Evolutionary conservation across 345 rosid species (phyloP).

Genomic region (Brassica nigra): DNA sequence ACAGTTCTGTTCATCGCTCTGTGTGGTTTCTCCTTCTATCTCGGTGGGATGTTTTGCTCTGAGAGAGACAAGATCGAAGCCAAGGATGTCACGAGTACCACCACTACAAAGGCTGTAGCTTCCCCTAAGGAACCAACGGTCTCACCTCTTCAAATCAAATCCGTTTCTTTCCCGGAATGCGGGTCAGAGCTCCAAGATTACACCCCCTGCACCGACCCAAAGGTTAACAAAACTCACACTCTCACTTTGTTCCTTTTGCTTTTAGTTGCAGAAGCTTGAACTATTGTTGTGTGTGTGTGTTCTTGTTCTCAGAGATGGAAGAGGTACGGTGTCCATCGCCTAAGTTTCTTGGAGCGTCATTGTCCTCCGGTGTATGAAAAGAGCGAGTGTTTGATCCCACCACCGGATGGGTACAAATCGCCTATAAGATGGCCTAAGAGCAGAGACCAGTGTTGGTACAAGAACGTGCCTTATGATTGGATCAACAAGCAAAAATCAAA

Average conservation of each 20-base stretch:
- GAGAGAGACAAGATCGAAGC: slow-evolving; percentile 53
- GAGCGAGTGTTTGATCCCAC: slow-evolving; percentile 86
- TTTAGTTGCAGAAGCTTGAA: not conserved
- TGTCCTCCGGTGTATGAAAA: slow-evolving; percentile 84
- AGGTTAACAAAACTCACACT: slow-evolving; percentile 44
- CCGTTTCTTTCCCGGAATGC: slow-evolving; percentile 71
- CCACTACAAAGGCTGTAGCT: slow-evolving; percentile 43
- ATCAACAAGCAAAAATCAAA: slow-evolving; percentile 94
- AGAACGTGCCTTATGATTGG: slow-evolving; percentile 98
- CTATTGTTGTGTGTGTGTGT: slow-evolving; percentile 6
- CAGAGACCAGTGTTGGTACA: slow-evolving; percentile 92
- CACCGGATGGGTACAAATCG: slow-evolving; percentile 91
- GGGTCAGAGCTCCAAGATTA: slow-evolving; percentile 78
- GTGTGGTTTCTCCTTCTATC: slow-evolving; percentile 93
- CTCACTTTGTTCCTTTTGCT: not conserved
- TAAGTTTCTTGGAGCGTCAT: slow-evolving; percentile 94
- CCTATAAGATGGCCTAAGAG: slow-evolving; percentile 97
- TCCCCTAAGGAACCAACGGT: slow-evolving; percentile 52
- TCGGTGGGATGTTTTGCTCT: slow-evolving; percentile 79
- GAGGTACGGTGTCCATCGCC: slow-evolving; percentile 80
- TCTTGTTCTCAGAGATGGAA: slow-evolving; percentile 72
- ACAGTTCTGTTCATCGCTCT: slow-evolving; percentile 51
- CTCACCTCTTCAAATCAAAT: slow-evolving; percentile 62
- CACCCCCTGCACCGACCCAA: slow-evolving; percentile 98
- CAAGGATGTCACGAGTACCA: slow-evolving; percentile 40